Evolutionary conservation across 2,329 filamentous ascomycete species (phyloP).

Genomic region (Podosphaera fusca): DNA sequence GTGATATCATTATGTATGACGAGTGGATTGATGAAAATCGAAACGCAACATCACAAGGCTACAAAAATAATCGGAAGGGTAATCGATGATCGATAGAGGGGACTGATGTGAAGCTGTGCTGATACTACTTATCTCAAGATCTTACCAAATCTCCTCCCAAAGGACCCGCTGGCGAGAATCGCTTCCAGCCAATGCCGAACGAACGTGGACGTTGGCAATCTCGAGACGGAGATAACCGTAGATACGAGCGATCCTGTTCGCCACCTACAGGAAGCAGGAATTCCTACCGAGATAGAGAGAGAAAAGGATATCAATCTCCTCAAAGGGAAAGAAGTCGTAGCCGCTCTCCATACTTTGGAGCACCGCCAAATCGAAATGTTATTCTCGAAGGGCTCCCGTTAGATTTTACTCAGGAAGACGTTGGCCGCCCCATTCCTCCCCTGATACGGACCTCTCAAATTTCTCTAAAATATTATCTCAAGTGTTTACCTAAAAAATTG

Average conservation of each 20-base stretch:
- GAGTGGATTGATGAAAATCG: conserved; percentile 15
- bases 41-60: conserved; percentile 10
- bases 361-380: conserved; percentile 24
- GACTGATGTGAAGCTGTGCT: conserved; percentile 13
- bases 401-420: conserved; percentile 26
- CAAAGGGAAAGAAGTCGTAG: conserved; percentile 13
- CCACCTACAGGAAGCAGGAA: conserved; percentile 15
- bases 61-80: conserved; percentile 16
- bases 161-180: conserved; percentile 8
- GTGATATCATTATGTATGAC: conserved; percentile 20
- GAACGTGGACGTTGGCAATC: conserved; percentile 13
- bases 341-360: conserved; percentile 15
- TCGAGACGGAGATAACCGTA: conserved; percentile 14
- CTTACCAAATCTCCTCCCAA: conserved; percentile 12
- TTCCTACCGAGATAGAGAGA: conserved; percentile 16
- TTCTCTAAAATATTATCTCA: conserved; percentile 12
- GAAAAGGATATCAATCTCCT: conserved; percentile 16
- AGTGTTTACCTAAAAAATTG: conserved; percentile 16
- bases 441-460: conserved; percentile 6
- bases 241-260: conserved; percentile 19
- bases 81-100: conserved; percentile 15
- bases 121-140: conserved; percentile 17
- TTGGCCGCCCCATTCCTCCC: conserved; percentile 21
- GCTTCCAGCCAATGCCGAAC: conserved; percentile 4
- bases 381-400: conserved; percentile 30